These are phyloP conservation scores for Umbilicaria muhlenbergii DNA, from an alignment of 495 filamentous ascomycete species.

Conservation along the genomic window DNA sequence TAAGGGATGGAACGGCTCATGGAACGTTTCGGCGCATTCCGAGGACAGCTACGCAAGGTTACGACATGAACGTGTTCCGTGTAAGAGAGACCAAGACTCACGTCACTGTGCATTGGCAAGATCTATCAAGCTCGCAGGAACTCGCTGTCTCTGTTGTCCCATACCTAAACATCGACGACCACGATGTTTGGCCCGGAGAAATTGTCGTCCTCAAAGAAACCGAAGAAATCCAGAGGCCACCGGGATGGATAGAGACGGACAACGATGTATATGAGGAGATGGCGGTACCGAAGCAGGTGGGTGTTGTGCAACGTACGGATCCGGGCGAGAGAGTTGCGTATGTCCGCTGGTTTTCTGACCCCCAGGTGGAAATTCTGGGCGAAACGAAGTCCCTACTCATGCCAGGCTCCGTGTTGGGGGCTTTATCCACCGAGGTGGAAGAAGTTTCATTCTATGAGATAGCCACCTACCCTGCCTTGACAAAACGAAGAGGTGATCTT, in stretches of 20 bases:
- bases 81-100: constrained; percentile 28
- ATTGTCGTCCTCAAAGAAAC: constrained; percentile 32
- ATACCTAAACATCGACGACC: constrained; percentile 32
- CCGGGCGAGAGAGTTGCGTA: constrained; percentile 34
- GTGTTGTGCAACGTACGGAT: constrained; percentile 44
- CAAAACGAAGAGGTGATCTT: constrained; percentile 28
- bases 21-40: constrained; percentile 26
- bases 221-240: constrained; percentile 5
- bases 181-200: constrained; percentile 45
- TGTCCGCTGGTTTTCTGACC: constrained; percentile 36
- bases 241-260: too few species aligned
- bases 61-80: constrained; percentile 40
- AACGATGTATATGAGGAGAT: constrained; percentile 1
- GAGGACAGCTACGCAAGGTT: constrained; percentile 32
- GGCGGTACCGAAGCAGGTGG: constrained; percentile 27
- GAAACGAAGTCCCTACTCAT: constrained; percentile 15
- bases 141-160: constrained; percentile 24
- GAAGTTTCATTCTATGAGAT: constrained; percentile 46
- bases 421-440: constrained; percentile 22
- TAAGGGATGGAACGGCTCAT: constrained; percentile 2
- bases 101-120: constrained; percentile 44
- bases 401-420: constrained; percentile 24
- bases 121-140: constrained; percentile 32
- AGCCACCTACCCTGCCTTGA: constrained; percentile 24
- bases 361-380: constrained; percentile 24